phyloP scores from a whole-genome alignment of 2,329 filamentous ascomycete genomes.

The Anthostomella pinea region DNA sequence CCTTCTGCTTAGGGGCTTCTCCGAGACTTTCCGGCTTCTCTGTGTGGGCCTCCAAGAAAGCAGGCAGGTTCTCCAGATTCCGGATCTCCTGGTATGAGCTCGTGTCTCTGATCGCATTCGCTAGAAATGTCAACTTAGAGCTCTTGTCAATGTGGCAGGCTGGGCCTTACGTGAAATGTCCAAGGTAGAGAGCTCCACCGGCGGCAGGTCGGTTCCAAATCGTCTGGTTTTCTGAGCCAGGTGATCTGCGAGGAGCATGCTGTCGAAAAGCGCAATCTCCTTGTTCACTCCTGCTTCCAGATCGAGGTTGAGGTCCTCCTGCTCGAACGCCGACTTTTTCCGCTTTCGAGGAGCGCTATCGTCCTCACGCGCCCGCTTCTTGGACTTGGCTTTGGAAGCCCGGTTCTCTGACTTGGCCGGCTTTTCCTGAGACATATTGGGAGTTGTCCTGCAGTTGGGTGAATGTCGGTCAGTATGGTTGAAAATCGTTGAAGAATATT shows the following conservation, averaged over 20 bases:
- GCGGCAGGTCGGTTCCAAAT: constrained; percentile 77
- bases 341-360: constrained; percentile 45
- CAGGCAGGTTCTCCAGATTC: constrained; percentile 69
- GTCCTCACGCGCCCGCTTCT: constrained; percentile 56
- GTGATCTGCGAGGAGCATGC: constrained; percentile 78
- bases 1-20: constrained; percentile 64
- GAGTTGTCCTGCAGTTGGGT: background rate
- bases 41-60: constrained; percentile 70
- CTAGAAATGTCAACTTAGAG: constrained; percentile 40
- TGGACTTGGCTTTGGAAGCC: constrained; percentile 34
- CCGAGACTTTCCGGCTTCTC: constrained; percentile 58
- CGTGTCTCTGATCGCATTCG: constrained; percentile 74
- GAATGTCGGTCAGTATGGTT: no score
- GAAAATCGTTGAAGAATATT: background rate
- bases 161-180: constrained; percentile 66
- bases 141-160: constrained; percentile 1
- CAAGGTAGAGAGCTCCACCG: constrained; percentile 80
- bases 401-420: constrained; percentile 16
- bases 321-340: constrained; percentile 53
- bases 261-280: constrained; percentile 79
- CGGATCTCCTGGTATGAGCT: constrained; percentile 68
- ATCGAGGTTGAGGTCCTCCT: constrained; percentile 58
- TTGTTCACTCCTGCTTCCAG: constrained; percentile 74
- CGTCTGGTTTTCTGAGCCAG: constrained; percentile 74
- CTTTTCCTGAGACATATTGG: constrained; percentile 19